Evolutionary conservation across 2,329 filamentous ascomycete genomes (phyloP).

Genomic region (Aspergillus sergii): DNA sequence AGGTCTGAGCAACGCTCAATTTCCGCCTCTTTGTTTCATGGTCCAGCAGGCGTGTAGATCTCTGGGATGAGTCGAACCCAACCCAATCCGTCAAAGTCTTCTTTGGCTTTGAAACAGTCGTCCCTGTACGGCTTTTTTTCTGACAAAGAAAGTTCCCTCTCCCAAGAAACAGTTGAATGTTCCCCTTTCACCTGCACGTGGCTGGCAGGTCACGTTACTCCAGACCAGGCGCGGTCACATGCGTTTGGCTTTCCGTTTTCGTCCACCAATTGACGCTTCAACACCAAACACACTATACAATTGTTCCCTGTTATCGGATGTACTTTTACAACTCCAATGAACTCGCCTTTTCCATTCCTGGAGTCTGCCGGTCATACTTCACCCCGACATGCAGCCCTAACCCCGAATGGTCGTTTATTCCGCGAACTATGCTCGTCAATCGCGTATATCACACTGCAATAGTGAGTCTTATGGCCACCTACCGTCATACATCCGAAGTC

Average conservation of each 20-base stretch:
- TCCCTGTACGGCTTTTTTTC: background rate
- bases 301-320: too few relatives aligned
- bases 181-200: background rate
- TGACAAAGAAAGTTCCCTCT: background rate
- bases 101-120: background rate
- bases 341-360: too few relatives aligned
- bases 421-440: background rate
- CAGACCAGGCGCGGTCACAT: background rate
- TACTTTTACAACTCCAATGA: too few relatives aligned
- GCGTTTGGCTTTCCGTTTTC: too few relatives aligned
- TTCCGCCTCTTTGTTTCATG: background rate
- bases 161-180: background rate
- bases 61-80: background rate
- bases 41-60: background rate
- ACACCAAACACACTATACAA: too few relatives aligned
- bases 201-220: background rate
- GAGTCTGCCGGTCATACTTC: too few relatives aligned
- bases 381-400: too few relatives aligned
- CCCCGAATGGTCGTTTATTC: too few relatives aligned
- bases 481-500: background rate
- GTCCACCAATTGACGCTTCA: too few relatives aligned
- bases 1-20: background rate
- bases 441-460: background rate
- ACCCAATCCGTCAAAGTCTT: background rate
- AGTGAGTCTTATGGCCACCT: background rate